These are phyloP conservation scores for Gomphus bonarii DNA, from an alignment of 1,284 basidiomycete species.

Conservation along the genomic window DNA sequence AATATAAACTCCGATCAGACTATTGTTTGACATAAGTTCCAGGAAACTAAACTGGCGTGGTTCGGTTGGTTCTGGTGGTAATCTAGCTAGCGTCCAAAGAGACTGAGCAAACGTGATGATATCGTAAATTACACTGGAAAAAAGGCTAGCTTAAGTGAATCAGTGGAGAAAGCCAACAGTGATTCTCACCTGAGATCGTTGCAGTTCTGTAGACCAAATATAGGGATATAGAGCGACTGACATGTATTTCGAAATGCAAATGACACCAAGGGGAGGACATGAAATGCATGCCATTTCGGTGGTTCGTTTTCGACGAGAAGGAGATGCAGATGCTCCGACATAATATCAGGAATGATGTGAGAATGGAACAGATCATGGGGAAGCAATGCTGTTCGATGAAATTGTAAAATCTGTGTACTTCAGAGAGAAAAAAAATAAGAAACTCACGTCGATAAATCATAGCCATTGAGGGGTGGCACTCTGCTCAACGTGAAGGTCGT, in stretches of 20 bases:
- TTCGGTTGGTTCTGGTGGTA: neutral
- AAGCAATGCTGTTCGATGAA: neutral
- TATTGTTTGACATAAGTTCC: neutral
- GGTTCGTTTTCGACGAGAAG: neutral
- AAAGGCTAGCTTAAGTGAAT: neutral
- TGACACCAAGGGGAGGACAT: conserved; percentile 3
- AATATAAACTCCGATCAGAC: conserved; percentile 4
- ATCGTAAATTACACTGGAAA: neutral
- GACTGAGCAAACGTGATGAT: neutral
- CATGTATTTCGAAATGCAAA: neutral
- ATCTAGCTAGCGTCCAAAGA: neutral
- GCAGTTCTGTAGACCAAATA: neutral
- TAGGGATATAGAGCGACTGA: neutral
- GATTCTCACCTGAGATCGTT: neutral
- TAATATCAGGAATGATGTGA: conserved; percentile 2
- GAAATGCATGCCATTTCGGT: conserved; percentile 5
- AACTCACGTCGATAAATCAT: neutral
- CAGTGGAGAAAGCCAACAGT: neutral
- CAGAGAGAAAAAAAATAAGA: neutral
- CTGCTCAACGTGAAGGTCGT: neutral
- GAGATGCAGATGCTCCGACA: conserved; percentile 7
- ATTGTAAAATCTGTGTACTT: neutral
- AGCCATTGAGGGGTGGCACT: neutral
- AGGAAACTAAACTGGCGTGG: neutral
- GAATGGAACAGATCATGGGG: conserved; percentile 5